Base-by-base conservation (phyloP, 2,329 filamentous ascomycete genomes). In the Didymella lethalis region DNA sequence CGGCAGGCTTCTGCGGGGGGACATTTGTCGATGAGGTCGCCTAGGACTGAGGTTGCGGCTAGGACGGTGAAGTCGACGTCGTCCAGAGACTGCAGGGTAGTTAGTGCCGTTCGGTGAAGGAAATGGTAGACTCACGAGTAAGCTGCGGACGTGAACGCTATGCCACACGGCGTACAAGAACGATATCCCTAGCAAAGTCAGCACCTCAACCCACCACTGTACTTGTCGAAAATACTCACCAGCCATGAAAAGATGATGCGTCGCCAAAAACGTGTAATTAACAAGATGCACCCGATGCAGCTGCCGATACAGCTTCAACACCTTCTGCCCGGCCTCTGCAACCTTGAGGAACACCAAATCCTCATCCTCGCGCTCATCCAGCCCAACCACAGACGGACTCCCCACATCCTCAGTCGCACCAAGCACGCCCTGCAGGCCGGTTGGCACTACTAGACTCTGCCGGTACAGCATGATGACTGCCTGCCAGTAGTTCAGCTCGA, bases 111-210 rank as follows among this genome's bases (percentile, higher is more conserved):
- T 44, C 36, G 18, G 32, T 7, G 12, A 38, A 40, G 40, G 25
- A 48, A 36, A 34, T 25, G 26, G 29, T 26, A 31, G 43, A 82
- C 90, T 80, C 85, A 94, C 91, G 77, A 98, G 81, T 56, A 91
- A 88, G 75, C 90, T 93, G 69, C 94, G 87, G 48, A 98, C 94
- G 53, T 92, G 85, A 6, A 92, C 88, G 11, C 94, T 97, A 78
- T 98, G 94, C 94, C 94, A 98, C 57, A 98, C 95, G 20, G 95
- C 93, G 77, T 97, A 98, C 2, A 98, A 84, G 76, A 97, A 98
- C 25, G 94, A 96, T 59, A 98, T 89, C 48, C 86, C 86, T 87
- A 67, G 44, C n/a, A 38, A 25, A 47, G 61, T 66, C 59, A 68
- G 69, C 58, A 59, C 49, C 23, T 23, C 23, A 23, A 23, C 23